Evolutionary conservation across 1,139 yeast genomes (phyloP).

Genomic region (Pichia sp.): DNA sequence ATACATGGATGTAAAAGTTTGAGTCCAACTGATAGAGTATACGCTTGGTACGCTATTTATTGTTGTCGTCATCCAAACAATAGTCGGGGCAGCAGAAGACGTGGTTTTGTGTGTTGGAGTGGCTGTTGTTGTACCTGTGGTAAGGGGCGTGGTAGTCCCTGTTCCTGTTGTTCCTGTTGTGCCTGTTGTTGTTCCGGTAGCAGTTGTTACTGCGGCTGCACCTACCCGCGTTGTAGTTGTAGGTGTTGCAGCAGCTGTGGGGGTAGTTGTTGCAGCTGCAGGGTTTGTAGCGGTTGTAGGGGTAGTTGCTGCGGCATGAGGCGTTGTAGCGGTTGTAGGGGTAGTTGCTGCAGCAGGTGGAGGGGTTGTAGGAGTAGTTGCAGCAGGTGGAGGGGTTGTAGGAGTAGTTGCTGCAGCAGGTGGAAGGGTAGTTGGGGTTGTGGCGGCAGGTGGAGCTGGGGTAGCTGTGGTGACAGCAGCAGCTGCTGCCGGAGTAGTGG

Average conservation of each 20-base stretch:
- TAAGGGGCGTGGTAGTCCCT: neutral
- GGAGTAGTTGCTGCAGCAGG: constrained; percentile 15
- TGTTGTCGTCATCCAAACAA: constrained; percentile 55
- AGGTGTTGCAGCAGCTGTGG: too few relatives aligned
- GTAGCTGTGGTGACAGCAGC: constrained; percentile 8
- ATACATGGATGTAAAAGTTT: constrained; percentile 39
- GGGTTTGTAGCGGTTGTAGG: too few relatives aligned
- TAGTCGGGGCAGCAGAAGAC: constrained; percentile 29
- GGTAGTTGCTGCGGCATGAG: too few relatives aligned
- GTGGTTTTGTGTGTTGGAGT: neutral
- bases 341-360: constrained; percentile 3
- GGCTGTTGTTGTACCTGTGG: constrained; percentile 10
- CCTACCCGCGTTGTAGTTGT: too few relatives aligned
- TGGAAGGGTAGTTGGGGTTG: constrained; percentile 7
- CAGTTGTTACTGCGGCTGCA: too few relatives aligned
- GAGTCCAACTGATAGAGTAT: constrained; percentile 44
- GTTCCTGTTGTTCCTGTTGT: constrained; percentile 2
- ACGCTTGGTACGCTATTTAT: constrained; percentile 39
- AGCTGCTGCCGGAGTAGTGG: constrained; percentile 9
- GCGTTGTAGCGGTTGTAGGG: neutral
- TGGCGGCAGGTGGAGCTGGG: constrained; percentile 7
- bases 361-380: constrained; percentile 8
- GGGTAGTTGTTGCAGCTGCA: too few relatives aligned
- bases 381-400: constrained; percentile 10
- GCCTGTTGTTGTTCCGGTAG: neutral